These are phyloP conservation scores for Aspergillus arachidicola DNA, from an alignment of 2,329 filamentous ascomycete species.

Conservation along the genomic window DNA sequence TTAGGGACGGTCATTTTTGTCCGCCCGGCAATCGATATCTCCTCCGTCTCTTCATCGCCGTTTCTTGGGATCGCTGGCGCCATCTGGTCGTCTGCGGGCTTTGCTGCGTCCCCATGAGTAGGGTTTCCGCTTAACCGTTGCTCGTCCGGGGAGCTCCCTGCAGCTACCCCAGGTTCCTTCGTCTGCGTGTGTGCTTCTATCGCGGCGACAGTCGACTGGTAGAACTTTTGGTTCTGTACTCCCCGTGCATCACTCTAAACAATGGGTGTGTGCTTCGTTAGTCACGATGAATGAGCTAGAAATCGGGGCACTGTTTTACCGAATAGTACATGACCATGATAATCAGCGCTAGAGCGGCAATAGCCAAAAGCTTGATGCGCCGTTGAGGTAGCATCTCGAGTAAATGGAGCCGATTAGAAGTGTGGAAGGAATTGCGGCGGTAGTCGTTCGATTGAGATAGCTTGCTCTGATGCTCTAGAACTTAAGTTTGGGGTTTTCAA, in stretches of 20 bases:
- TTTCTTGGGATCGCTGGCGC: constrained; percentile 40
- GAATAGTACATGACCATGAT: constrained; percentile 74
- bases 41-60: constrained; percentile 39
- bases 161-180: constrained; percentile 54
- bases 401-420: neutral
- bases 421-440: neutral
- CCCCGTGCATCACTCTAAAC: constrained; percentile 43
- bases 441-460: neutral
- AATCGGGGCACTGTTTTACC: constrained; percentile 46
- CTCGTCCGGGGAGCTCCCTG: constrained; percentile 64
- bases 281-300: neutral
- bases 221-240: constrained; percentile 53
- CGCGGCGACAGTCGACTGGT: constrained; percentile 57
- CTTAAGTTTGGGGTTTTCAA: neutral
- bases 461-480: neutral
- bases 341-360: constrained; percentile 66
- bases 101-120: constrained; percentile 55
- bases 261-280: constrained; percentile 11
- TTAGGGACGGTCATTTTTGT: constrained; percentile 52
- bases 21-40: constrained; percentile 57
- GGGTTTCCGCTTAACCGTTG: constrained; percentile 70
- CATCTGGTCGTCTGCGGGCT: constrained; percentile 41
- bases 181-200: constrained; percentile 51
- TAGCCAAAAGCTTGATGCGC: constrained; percentile 67
- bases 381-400: constrained; percentile 68